Percentiles rank a stretch among this genome's conserved stretches.
Evolutionary conservation across 805 yeast genomes (phyloP).

Genomic region (Metschnikowia picachoensis): DNA sequence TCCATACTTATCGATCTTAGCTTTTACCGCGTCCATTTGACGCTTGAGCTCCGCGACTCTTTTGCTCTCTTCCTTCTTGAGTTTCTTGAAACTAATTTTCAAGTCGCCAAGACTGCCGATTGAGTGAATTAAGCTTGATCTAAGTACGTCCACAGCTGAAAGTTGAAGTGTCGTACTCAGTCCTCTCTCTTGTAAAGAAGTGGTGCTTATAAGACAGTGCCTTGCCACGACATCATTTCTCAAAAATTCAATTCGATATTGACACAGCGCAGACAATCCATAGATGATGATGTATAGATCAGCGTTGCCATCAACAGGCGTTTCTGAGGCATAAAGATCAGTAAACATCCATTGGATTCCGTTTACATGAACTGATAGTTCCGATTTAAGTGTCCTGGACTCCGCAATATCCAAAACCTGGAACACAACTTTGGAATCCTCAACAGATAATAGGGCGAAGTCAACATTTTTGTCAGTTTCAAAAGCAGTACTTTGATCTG

Average conservation of each 20-base stretch:
- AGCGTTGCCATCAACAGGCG: conserved; percentile 9
- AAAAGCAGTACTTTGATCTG: too few species aligned
- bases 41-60: conserved; percentile 29
- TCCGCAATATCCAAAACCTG: conserved; percentile 19
- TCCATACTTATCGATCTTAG: conserved; percentile 30
- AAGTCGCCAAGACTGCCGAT: conserved; percentile 24
- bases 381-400: conserved; percentile 7
- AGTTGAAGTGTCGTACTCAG: conserved; percentile 11
- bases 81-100: conserved; percentile 26
- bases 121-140: conserved; percentile 31
- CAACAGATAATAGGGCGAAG: conserved; percentile 26
- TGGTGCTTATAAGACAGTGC: conserved; percentile 30
- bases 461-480: not conserved
- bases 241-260: conserved; percentile 34
- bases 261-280: conserved; percentile 36
- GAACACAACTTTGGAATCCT: conserved; percentile 28
- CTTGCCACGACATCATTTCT: conserved; percentile 15
- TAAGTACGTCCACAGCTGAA: conserved; percentile 27
- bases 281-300: conserved; percentile 25
- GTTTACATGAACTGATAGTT: conserved; percentile 26
- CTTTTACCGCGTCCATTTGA: conserved; percentile 30
- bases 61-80: conserved; percentile 38
- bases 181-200: conserved; percentile 5
- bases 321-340: conserved; percentile 13
- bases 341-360: conserved; percentile 32